A percentile compares a stretch with the other conserved stretches of the same genome.
phyloP scores from a whole-genome alignment of 768 basidiomycete genomes.

The Mycena maculata region DNA sequence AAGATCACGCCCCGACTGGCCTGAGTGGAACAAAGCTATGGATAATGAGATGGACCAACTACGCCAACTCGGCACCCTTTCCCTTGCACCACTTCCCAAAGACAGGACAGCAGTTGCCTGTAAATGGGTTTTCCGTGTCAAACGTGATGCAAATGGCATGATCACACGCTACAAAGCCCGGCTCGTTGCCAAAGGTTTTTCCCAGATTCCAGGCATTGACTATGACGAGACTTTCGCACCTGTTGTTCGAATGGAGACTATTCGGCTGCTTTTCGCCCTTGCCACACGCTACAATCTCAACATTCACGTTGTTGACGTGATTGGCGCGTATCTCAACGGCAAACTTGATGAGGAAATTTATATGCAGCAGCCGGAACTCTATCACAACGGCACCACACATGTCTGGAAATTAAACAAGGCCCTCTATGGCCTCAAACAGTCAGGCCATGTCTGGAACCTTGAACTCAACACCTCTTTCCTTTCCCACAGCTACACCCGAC shows the following conservation, averaged over 20 bases:
- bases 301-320: constrained; percentile 47
- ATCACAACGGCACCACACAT: constrained; percentile 28
- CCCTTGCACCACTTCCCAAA: constrained; percentile 26
- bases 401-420: constrained; percentile 26
- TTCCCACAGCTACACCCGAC: constrained; percentile 20
- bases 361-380: constrained; percentile 31
- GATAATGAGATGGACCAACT: constrained; percentile 9
- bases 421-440: constrained; percentile 44
- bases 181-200: constrained; percentile 38
- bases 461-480: constrained; percentile 29
- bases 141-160: constrained; percentile 42
- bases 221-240: constrained; percentile 34
- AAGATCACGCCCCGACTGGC: constrained; percentile 10
- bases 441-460: constrained; percentile 42
- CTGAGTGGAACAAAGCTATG: constrained; percentile 17
- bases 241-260: constrained; percentile 29
- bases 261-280: constrained; percentile 39
- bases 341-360: constrained; percentile 33
- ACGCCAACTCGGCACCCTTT: constrained; percentile 17
- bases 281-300: constrained; percentile 43
- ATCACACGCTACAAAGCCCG: constrained; percentile 43
- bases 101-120: constrained; percentile 31
- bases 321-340: constrained; percentile 19
- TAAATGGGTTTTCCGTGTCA: constrained; percentile 45
- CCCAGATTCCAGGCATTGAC: constrained; percentile 47